Percentiles rank a stretch among this genome's conserved stretches.
Conservation (phyloP, 805 yeast species). For the Candida hispaniensis region DNA sequence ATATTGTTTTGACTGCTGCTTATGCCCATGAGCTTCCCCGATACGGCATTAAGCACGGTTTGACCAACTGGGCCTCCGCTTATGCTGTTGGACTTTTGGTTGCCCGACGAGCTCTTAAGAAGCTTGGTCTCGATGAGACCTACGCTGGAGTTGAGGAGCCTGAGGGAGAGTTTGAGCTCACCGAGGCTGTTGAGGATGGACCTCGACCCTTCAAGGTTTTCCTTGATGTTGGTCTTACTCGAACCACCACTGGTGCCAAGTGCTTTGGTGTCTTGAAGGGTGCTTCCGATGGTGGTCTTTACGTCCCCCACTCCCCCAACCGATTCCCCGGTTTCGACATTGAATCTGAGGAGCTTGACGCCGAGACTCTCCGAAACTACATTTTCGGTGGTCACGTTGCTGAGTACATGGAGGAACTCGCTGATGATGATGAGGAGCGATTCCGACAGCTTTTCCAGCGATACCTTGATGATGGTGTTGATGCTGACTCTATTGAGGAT, state of each 20-base stretch:
- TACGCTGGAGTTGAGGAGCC: constrained; percentile 98
- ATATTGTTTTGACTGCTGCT: constrained; percentile 91
- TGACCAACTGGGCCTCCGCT: constrained; percentile 99
- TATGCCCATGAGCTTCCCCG: constrained; percentile 97
- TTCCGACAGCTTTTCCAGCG: constrained; percentile 92
- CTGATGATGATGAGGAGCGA: constrained; percentile 99
- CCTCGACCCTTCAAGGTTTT: constrained; percentile 99
- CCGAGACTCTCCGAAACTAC: constrained; percentile 96
- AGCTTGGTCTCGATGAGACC: constrained; percentile 96
- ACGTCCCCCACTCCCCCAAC: constrained; percentile 98
- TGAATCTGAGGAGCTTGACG: constrained; percentile 95
- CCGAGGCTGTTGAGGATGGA: constrained; percentile 98
- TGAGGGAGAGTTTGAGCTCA: constrained; percentile 96
- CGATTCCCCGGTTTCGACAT: constrained; percentile 99
- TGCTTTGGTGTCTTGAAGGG: constrained; percentile 99
- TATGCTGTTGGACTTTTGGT: constrained; percentile 96
- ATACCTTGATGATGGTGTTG: constrained; percentile 93
- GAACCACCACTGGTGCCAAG: constrained; percentile 99
- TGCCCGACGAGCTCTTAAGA: constrained; percentile 98
- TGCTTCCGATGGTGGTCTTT: constrained; percentile 99
- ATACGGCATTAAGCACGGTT: constrained; percentile 96
- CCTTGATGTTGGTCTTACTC: constrained; percentile 98
- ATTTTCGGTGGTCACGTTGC: constrained; percentile 99
- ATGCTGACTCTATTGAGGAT: constrained; percentile 95
- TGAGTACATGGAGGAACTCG: constrained; percentile 99